Evolutionary conservation across 2,329 filamentous ascomycete genomes (phyloP).

Genomic region (Keithomyces neogunnii): DNA sequence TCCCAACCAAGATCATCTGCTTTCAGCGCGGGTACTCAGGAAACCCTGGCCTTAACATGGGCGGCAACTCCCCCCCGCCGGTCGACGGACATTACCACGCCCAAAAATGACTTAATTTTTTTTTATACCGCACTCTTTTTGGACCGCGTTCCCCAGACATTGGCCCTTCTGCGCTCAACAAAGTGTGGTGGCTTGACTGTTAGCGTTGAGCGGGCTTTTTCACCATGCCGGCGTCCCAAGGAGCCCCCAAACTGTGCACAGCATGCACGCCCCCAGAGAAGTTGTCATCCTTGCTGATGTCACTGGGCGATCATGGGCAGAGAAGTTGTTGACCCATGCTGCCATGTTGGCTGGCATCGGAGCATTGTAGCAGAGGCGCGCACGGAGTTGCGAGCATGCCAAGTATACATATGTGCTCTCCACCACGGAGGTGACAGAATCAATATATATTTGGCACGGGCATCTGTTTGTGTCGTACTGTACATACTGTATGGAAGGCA

Average conservation of each 20-base stretch:
- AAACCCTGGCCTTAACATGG: neutral
- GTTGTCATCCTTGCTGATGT: neutral
- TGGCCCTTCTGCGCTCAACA: neutral
- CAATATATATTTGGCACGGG: no score
- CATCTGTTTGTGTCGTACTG: neutral
- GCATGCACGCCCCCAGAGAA: neutral
- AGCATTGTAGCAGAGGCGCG: neutral
- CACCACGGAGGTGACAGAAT: neutral
- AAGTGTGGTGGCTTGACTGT: neutral
- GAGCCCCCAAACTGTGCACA: neutral
- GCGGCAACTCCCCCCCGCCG: neutral
- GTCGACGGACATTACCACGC: neutral
- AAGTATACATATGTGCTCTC: neutral
- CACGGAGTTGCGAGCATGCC: no score
- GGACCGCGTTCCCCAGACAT: neutral
- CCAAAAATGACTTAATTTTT: no score
- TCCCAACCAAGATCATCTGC: no score
- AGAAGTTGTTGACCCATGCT: neutral
- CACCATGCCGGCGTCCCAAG: neutral
- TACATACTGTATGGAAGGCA: neutral
- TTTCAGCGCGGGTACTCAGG: neutral
- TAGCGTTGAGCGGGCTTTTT: conserved; percentile 1
- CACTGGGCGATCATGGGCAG: neutral
- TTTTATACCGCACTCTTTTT: neutral
- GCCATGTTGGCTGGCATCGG: conserved; percentile 1